Percentiles rank a stretch among this genome's conserved stretches.
phyloP scores from a whole-genome alignment of 2,329 filamentous ascomycete genomes.

The Fusarium udum region DNA sequence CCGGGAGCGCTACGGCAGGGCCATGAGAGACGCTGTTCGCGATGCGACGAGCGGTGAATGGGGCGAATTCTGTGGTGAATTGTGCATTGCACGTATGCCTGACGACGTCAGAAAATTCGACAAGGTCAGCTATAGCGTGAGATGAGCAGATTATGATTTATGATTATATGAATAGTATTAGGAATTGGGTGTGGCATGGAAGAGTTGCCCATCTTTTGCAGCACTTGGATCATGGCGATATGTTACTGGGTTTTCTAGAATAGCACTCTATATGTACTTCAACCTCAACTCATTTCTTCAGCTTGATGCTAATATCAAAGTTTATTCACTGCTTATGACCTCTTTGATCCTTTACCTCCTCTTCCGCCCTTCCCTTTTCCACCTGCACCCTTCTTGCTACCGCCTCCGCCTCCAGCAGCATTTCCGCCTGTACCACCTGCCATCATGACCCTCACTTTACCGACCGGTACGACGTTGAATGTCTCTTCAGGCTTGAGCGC shows the following conservation, averaged over 20 bases:
- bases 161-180: conserved; percentile 7
- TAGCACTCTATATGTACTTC: conserved; percentile 19
- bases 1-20: conserved; percentile 76
- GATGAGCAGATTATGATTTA: conserved; percentile 11
- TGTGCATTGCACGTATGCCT: conserved; percentile 71
- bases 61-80: conserved; percentile 76
- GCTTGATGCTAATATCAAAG: background rate
- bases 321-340: conserved; percentile 31
- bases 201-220: conserved; percentile 4
- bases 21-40: conserved; percentile 80
- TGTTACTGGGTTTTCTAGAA: conserved; percentile 10
- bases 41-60: conserved; percentile 81
- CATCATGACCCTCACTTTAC: conserved; percentile 83
- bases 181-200: background rate
- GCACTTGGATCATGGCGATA: conserved; percentile 12
- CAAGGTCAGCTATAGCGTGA: conserved; percentile 44
- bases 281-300: conserved; percentile 2
- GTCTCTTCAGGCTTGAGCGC: conserved; percentile 83
- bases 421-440: conserved; percentile 53
- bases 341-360: conserved; percentile 57
- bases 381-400: conserved; percentile 50
- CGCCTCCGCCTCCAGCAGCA: conserved; percentile 52
- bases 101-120: conserved; percentile 66
- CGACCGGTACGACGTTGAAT: conserved; percentile 81
- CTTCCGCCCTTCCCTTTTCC: conserved; percentile 49